Evolutionary conservation across 2,329 filamentous ascomycete genomes (phyloP), one percentile per base, ranked within the genome.

Genomic region (Polytolypa hystricis): DNA sequence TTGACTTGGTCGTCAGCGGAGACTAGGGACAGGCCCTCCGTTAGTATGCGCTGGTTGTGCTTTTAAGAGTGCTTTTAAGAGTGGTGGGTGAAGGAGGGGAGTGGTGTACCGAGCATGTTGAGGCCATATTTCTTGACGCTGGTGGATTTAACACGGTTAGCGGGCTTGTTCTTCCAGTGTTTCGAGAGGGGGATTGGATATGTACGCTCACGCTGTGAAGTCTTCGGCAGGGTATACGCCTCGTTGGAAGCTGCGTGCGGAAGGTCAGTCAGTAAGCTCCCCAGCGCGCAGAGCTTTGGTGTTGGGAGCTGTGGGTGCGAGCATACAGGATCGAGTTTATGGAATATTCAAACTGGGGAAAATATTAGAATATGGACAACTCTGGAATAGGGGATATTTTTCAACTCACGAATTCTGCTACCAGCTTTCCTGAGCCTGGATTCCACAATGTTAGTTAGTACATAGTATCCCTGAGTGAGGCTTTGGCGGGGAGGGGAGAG

Each of bases 51-150:
- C n/a, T n/a, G n/a, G n/a, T n/a, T n/a, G n/a, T n/a, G n/a, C n/a
- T n/a, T n/a, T n/a, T n/a, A n/a, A n/a, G n/a, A n/a, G n/a, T n/a
- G n/a, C n/a, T n/a, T n/a, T n/a, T n/a, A n/a, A n/a, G n/a, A n/a
- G n/a, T n/a, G n/a, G n/a, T n/a, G n/a, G n/a, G n/a, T n/a, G n/a
- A n/a, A n/a, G n/a, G n/a, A n/a, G n/a, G n/a, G n/a, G n/a, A n/a
- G n/a, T n/a, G n/a, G 28, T 65, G 45, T 61, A 82, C 77, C 75
- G 52, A 94, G 82, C 86, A 95, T 94, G 54, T 94, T 96, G 53
- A 98, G 75, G 52, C 91, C 91, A 80, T 98, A 98, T 67, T 98
- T 98, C 68, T 98, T 98, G 54, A 98, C 87, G 9, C 75, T 65
- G 23, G n/a, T n/a, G n/a, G n/a, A n/a, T n/a, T n/a, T 21, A 4